Evolutionary conservation across 192 early-diverging fungal genomes (phyloP), one percentile per base, ranked within the genome.

Genomic region (Podila verticillata): DNA sequence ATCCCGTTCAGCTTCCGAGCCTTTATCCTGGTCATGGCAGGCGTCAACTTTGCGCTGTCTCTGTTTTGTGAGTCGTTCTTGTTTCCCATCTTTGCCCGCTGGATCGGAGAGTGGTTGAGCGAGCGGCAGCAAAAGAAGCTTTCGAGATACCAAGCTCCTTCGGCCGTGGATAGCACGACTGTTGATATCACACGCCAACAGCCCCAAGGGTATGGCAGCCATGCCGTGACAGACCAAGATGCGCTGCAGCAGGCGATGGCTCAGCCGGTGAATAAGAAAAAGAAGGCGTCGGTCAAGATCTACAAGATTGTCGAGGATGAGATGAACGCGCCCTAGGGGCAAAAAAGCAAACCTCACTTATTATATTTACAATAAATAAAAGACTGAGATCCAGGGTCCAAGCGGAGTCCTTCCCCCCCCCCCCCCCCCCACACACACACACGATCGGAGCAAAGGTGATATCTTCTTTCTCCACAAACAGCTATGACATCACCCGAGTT

Each of bases 1-100:
- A 74, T 93, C 19, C 87, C 88, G 32, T 60, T 74, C 30, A 26
- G 61, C 22, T 93, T 95, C 72, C 84, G 93, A 36, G 70, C 86
- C 26, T 70, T 75, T 12, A 69, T 99, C 57, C 4, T 96, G 1
- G 49, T 73, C 15, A 74, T 91, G 47, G 95, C 91, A 3, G 68
- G 86, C 1, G 22, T 86, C 34, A 92, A 97, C 81, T 84, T 92
- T 26, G 64, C 65, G 19, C 30, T 91, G 28, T 86, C 84, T 26
- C 75, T 74, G 24, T 10, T 83, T 8, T 78, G 81, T 22, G 89
- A 90, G 61, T 82, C 75, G 17, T 87, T 78, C 34, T 3, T 86
- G 12, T 90, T 90, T 62, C 79, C 67, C 1, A 10, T 34, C 39
- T 35, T 85, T 36, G 28, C 82, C 30, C 67, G 70, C 30, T 74